Base-by-base conservation (phyloP, 441 rosid genomes). In the Omphalea diandra region DNA sequence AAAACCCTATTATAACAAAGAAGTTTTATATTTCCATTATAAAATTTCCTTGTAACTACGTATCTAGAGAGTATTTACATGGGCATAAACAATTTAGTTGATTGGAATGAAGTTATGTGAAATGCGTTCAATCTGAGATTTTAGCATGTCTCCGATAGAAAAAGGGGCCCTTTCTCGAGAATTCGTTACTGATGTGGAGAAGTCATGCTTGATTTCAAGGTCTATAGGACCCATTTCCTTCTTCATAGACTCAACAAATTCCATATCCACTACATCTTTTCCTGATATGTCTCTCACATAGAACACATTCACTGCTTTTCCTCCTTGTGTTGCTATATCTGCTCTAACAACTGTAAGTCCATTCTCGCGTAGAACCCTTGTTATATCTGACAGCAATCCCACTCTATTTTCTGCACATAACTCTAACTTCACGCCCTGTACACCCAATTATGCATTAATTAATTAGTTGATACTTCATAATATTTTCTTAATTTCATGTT, bases 171-270 rank as follows among this genome's bases (percentile, higher is more conserved):
- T 31, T 54, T 47, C 77, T 3, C 67, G 63, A 6, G 74, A 52
- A 68, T n/a, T n/a, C n/a, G 59, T 63, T 0, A 33, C 8, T 2
- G 40, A 11, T 10, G 17, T 29, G 38, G 20, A 54, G n/a, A 52
- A 60, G 65, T 76, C 73, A 27, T 79, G 76, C 70, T 75, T 81
- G 17, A 84, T 88, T 27, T 81, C 86, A 2, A 88, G 77, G 5
- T 83, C 80, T 18, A 86, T 66, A 0, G 84, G 83, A 54, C 87
- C 93, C 90, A 89, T 86, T 63, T 91, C 90, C 76, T 74, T 86
- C 83, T 84, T 87, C 63, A 87, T 71, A 3, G 87, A 86, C 66
- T 91, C 81, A 7, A 87, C 80, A 43, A 86, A 83, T 59, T 83
- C 89, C 89, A 83, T 80, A 49, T 86, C 95, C 0, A 84, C 83